Percentiles rank a stretch among this genome's conserved stretches.
phyloP scores from a whole-genome alignment of 2,329 filamentous ascomycete species.

The Ophiosphaerella korrae region DNA sequence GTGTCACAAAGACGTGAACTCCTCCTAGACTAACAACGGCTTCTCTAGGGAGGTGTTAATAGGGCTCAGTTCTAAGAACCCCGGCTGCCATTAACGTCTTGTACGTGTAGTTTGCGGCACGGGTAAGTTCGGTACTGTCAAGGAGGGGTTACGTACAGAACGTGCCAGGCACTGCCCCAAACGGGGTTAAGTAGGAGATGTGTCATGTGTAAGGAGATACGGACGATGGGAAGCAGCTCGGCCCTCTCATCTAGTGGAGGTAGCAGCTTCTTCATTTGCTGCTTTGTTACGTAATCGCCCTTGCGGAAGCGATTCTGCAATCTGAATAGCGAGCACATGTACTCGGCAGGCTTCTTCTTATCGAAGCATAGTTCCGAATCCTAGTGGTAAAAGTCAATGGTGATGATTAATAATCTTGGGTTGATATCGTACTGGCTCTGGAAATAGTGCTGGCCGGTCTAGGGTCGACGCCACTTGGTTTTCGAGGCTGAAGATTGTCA shows the following conservation, averaged over 20 bases:
- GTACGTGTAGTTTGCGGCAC: too few relatives aligned
- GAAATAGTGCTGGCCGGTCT: conserved; percentile 42
- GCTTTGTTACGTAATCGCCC: conserved; percentile 26
- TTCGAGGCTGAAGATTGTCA: conserved; percentile 43
- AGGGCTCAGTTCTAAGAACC: background rate
- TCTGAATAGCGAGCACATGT: conserved; percentile 42
- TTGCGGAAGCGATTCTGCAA: conserved; percentile 44
- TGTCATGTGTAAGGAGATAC: conserved; percentile 39
- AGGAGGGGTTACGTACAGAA: conserved; percentile 10
- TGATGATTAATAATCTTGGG: too few relatives aligned
- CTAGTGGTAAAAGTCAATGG: conserved; percentile 26
- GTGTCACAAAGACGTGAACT: conserved; percentile 41
- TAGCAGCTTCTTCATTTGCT: conserved; percentile 28
- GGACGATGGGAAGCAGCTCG: conserved; percentile 33
- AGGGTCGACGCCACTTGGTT: conserved; percentile 44
- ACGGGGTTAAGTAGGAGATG: conserved; percentile 40
- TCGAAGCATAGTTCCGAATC: conserved; percentile 37
- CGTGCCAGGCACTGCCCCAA: conserved; percentile 40
- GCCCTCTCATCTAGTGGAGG: conserved; percentile 32
- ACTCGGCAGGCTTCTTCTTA: conserved; percentile 32
- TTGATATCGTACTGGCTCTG: conserved; percentile 36
- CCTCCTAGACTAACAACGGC: conserved; percentile 37
- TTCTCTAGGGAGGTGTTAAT: conserved; percentile 24
- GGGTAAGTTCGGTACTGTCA: background rate
- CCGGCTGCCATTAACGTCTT: too few relatives aligned